Evolutionary conservation across 2,329 filamentous ascomycete species (phyloP).

Genomic region (Furcasterigmium furcatum): DNA sequence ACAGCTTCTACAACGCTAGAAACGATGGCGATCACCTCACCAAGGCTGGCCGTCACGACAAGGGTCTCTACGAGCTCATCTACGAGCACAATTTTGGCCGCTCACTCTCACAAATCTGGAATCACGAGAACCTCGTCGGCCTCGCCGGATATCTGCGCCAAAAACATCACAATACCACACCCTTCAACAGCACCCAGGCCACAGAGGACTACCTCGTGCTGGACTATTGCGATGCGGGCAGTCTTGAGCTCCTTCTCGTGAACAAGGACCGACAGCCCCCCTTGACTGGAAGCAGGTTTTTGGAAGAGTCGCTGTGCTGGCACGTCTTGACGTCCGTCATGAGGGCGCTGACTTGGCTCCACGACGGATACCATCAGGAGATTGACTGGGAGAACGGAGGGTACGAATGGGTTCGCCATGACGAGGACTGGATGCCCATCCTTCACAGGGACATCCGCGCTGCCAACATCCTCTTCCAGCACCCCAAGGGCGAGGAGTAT

Average conservation of each 20-base stretch:
- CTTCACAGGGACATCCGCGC: conserved; percentile 45
- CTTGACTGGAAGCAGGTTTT: conserved; percentile 21
- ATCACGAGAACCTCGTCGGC: conserved; percentile 47
- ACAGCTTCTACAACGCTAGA: conserved; percentile 6
- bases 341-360: conserved; percentile 48
- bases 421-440: conserved; percentile 47
- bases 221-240: conserved; percentile 51
- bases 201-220: conserved; percentile 37
- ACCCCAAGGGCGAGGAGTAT: conserved; percentile 41
- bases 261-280: conserved; percentile 15
- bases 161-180: conserved; percentile 10
- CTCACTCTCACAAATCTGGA: conserved; percentile 33
- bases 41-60: conserved; percentile 14
- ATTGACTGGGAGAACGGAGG: conserved; percentile 6
- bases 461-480: conserved; percentile 47
- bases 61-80: conserved; percentile 21
- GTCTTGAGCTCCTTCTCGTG: conserved; percentile 37
- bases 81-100: conserved; percentile 21
- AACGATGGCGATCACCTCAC: conserved; percentile 7
- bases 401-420: conserved; percentile 14
- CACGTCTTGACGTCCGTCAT: conserved; percentile 47
- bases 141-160: conserved; percentile 31
- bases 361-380: conserved; percentile 38
- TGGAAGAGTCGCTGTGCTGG: conserved; percentile 54
- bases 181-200: conserved; percentile 10